Base-by-base conservation (phyloP, 805 yeast species). In the Cyberlindnera veronae region DNA sequence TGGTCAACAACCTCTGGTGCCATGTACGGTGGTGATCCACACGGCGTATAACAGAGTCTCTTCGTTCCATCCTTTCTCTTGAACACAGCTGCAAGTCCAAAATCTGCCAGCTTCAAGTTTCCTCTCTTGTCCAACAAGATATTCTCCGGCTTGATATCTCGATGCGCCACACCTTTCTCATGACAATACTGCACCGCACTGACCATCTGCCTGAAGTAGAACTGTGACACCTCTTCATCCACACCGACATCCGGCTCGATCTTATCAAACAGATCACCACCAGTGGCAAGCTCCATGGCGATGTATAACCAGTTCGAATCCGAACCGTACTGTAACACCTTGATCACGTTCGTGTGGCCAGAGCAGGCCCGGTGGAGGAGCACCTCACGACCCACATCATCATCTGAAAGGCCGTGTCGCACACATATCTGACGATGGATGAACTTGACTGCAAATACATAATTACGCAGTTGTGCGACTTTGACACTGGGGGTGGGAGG, bases 221-320 rank as follows among this genome's bases (percentile, higher is more conserved):
- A 77, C 42, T 80, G 85, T 1, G 84, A 83, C 9, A 82, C 70
- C 16, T 77, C 79, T 38, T 71, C 74, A 46, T 77, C 83, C 3
- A 82, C 79, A 1, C 89, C 89, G 7, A 74, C 61, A 61, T 81
- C 88, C 0, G 88, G 88, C 55, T 82, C 88, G 44, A 84, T 83
- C 58, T 83, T 84, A 52, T 83, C 90, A 57, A 84, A 84, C 16
- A 84, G 57, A 60, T 84, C 93, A 13, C 93, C 93, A 43, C 86
- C 85, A 19, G 71, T 70, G 1, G 88, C 87, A 42, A 79, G 62
- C 51, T 84, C 90, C 70, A 84, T 63, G 4, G 76, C 76, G 43
- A 84, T 69, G 76, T 83, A 83, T 27, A 76, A 62, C 76, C 82
- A 84, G 33, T 69, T 71, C 2, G 60, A 55, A 44, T 78, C 75